Percentiles rank a stretch among this genome's conserved stretches.
Conservation (phyloP, 1,284 basidiomycete genomes). For the Ustilago trichophora region DNA sequence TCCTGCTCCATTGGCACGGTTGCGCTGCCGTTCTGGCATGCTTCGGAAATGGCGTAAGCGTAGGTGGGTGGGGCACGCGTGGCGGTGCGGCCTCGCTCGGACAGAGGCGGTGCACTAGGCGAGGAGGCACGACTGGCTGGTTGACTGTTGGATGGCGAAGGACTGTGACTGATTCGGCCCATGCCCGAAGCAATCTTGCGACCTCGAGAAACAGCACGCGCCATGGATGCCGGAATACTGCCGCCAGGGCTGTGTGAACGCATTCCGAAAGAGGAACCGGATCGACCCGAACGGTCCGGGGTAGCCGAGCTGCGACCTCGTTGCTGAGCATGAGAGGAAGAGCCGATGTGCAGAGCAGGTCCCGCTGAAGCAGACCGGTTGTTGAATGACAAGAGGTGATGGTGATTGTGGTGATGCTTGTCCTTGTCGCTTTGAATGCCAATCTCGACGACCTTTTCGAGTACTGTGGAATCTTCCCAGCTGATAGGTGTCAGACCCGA, state of each 20-base stretch:
- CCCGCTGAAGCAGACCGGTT: conserved; percentile 31
- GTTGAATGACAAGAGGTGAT: conserved; percentile 23
- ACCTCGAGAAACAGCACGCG: conserved; percentile 50
- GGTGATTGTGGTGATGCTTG: conserved; percentile 19
- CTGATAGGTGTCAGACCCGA: conserved; percentile 52
- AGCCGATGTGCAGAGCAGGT: conserved; percentile 6
- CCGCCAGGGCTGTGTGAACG: conserved; percentile 43
- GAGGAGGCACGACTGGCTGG: conserved; percentile 36
- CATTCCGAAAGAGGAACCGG: conserved; percentile 42
- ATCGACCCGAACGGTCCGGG: conserved; percentile 37
- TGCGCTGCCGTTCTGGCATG: conserved; percentile 13
- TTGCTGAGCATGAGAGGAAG: conserved; percentile 18
- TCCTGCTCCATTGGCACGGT: conserved; percentile 22
- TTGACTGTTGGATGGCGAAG: conserved; percentile 38
- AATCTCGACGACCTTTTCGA: conserved; percentile 63
- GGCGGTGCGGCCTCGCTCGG: conserved; percentile 35
- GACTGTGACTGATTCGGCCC: conserved; percentile 48
- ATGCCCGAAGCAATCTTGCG: conserved; percentile 39
- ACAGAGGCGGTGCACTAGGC: conserved; percentile 20
- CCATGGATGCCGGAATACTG: conserved; percentile 50
- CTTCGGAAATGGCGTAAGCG: conserved; percentile 33
- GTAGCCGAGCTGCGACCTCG: conserved; percentile 34
- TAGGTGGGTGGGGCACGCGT: conserved; percentile 37
- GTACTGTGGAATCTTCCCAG: conserved; percentile 62
- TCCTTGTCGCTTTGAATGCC: conserved; percentile 52